These are phyloP conservation scores for Tulasnella sp. DNA, from an alignment of 768 basidiomycete genomes.

Conservation along the genomic window DNA sequence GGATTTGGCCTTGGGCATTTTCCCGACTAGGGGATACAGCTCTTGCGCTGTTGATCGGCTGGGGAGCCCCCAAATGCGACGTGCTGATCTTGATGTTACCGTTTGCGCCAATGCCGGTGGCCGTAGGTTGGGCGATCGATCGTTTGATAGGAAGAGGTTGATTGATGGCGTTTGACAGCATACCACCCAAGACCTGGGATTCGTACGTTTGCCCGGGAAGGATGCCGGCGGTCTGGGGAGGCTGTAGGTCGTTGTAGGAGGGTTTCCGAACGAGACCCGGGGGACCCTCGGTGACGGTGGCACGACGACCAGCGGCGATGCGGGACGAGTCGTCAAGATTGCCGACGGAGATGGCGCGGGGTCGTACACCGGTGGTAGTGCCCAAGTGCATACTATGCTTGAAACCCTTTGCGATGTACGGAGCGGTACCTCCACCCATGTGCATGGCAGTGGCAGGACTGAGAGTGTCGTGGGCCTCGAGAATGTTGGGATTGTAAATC, in stretches of 20 bases:
- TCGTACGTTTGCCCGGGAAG: background rate
- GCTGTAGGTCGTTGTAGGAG: slow-evolving; percentile 12
- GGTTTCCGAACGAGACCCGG: slow-evolving; percentile 11
- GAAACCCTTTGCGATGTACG: slow-evolving; percentile 50
- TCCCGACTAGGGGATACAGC: slow-evolving; percentile 76
- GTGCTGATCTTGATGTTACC: slow-evolving; percentile 38
- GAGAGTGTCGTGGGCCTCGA: slow-evolving; percentile 44
- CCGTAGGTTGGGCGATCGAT: background rate
- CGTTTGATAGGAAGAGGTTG: background rate
- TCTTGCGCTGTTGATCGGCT: slow-evolving; percentile 29
- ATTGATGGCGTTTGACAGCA: background rate
- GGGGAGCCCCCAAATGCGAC: slow-evolving; percentile 54
- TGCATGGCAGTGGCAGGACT: slow-evolving; percentile 40
- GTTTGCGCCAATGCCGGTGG: background rate
- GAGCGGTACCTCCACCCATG: slow-evolving; percentile 37
- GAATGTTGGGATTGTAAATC: slow-evolving; percentile 37
- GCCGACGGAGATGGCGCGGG: slow-evolving; percentile 82
- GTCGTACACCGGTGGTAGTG: slow-evolving; percentile 34
- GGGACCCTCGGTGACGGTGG: slow-evolving; percentile 9
- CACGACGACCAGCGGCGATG: slow-evolving; percentile 1
- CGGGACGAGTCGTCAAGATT: slow-evolving; percentile 61
- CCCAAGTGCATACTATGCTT: slow-evolving; percentile 60
- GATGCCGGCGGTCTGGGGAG: slow-evolving; percentile 3
- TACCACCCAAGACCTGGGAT: background rate
- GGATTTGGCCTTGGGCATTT: slow-evolving; percentile 72